phyloP scores from a whole-genome alignment of 2,329 filamentous ascomycete species.

The Daldinia sp. region DNA sequence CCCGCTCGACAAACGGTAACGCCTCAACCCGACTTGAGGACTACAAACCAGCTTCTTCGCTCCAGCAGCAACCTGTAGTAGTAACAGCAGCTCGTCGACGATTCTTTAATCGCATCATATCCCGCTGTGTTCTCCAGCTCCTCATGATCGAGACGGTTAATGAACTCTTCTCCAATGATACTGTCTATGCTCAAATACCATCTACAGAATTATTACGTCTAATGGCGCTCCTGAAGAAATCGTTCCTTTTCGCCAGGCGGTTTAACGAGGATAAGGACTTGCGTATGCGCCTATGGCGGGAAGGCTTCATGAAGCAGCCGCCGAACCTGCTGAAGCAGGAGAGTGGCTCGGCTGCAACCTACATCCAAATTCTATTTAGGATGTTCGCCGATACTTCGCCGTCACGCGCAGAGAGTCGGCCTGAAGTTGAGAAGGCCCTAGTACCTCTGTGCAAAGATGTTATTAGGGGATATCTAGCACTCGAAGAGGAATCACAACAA shows the following conservation, averaged over 20 bases:
- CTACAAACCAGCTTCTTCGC: slow-evolving; percentile 80
- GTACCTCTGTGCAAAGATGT: slow-evolving; percentile 97
- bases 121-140: slow-evolving; percentile 94
- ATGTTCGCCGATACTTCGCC: slow-evolving; percentile 95
- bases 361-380: slow-evolving; percentile 93
- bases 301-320: slow-evolving; percentile 99
- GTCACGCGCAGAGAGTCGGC: slow-evolving; percentile 81
- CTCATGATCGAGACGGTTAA: slow-evolving; percentile 99
- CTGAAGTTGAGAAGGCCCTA: slow-evolving; percentile 89
- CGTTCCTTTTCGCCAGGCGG: slow-evolving; percentile 93
- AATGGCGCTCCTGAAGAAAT: slow-evolving; percentile 95
- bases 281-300: slow-evolving; percentile 91
- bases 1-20: slow-evolving; percentile 45
- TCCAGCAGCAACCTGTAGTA: slow-evolving; percentile 89
- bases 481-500: slow-evolving; percentile 97
- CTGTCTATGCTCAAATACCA: slow-evolving; percentile 93
- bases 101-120: slow-evolving; percentile 99
- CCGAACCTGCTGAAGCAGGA: slow-evolving; percentile 98
- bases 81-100: slow-evolving; percentile 92
- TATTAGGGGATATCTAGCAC: slow-evolving; percentile 82
- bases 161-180: slow-evolving; percentile 97
- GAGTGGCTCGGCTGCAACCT: slow-evolving; percentile 90
- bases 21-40: slow-evolving; percentile 77
- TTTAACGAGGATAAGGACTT: slow-evolving; percentile 99
- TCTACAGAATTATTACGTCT: slow-evolving; percentile 88